phyloP scores from a whole-genome alignment of 1,139 yeast species.

The Scheffersomyces illinoinensis region DNA sequence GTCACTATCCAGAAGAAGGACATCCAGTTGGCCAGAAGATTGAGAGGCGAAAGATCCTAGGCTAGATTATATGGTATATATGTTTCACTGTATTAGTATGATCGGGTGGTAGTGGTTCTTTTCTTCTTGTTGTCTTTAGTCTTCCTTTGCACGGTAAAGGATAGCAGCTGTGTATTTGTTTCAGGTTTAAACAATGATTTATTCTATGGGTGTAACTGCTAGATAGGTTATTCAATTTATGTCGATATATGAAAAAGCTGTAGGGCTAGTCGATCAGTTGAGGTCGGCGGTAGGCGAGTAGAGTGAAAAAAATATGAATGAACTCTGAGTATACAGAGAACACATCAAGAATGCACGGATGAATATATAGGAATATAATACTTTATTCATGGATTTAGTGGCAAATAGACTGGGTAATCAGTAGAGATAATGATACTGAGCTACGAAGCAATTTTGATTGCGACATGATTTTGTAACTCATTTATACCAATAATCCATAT shows the following conservation, averaged over 20 bases:
- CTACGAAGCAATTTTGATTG: no score
- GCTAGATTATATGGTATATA: neutral
- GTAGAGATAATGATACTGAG: no score
- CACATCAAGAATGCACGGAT: no score
- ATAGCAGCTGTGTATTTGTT: neutral
- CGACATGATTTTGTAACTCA: neutral
- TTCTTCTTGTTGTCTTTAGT: neutral
- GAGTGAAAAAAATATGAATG: neutral
- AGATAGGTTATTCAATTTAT: neutral
- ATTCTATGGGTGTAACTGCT: neutral
- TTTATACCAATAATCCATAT: neutral
- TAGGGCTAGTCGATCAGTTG: neutral
- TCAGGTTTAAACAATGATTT: neutral
- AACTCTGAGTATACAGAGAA: no score
- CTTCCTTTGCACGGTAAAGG: neutral
- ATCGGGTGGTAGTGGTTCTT: neutral
- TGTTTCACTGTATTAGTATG: neutral
- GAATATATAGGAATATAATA: neutral
- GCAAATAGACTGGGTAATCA: no score
- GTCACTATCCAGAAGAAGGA: slow-evolving; percentile 56
- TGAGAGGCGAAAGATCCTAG: slow-evolving; percentile 53
- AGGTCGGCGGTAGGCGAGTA: neutral
- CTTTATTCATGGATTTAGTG: no score
- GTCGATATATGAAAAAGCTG: neutral
- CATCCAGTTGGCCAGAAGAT: slow-evolving; percentile 55